These are phyloP conservation scores for Globisporangium recalcitrans DNA, from an alignment of 352 stramenopile genomes.

Conservation along the genomic window DNA sequence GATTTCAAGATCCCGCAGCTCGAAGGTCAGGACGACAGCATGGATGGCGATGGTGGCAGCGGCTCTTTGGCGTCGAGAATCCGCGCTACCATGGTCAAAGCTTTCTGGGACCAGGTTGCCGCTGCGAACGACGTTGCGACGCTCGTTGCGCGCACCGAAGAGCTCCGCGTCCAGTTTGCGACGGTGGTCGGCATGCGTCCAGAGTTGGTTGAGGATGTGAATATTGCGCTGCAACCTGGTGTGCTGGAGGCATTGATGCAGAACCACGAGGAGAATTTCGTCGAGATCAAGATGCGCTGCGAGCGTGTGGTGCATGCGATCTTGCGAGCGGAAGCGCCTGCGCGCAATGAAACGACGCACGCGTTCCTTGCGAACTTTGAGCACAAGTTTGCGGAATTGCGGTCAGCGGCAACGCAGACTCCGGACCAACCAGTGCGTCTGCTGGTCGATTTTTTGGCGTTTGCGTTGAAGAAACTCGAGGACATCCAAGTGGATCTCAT, in stretches of 20 bases:
- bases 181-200: constrained; percentile 19
- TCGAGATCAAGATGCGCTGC: constrained; percentile 35
- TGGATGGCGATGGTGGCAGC: constrained; percentile 1
- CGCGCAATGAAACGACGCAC: constrained; percentile 37
- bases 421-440: constrained; percentile 19
- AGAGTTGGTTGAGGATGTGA: constrained; percentile 33
- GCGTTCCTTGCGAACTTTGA: constrained; percentile 32
- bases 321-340: constrained; percentile 43
- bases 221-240: constrained; percentile 27
- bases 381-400: constrained; percentile 20
- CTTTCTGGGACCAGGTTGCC: constrained; percentile 65
- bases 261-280: constrained; percentile 23
- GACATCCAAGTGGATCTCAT: constrained; percentile 54
- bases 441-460: constrained; percentile 59
- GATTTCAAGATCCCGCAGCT: constrained; percentile 34
- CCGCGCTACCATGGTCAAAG: constrained; percentile 46
- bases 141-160: constrained; percentile 43
- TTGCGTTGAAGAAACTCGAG: constrained; percentile 61
- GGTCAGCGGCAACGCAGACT: constrained; percentile 10
- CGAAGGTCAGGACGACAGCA: constrained; percentile 5
- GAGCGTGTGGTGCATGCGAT: constrained; percentile 42
- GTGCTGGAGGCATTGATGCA: constrained; percentile 35
- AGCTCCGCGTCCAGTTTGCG: constrained; percentile 41
- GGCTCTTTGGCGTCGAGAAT: constrained; percentile 36
- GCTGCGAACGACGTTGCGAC: constrained; percentile 40